Conservation (phyloP, 176 grass and related monocot species). For the Rhynchospora pubera region DNA sequence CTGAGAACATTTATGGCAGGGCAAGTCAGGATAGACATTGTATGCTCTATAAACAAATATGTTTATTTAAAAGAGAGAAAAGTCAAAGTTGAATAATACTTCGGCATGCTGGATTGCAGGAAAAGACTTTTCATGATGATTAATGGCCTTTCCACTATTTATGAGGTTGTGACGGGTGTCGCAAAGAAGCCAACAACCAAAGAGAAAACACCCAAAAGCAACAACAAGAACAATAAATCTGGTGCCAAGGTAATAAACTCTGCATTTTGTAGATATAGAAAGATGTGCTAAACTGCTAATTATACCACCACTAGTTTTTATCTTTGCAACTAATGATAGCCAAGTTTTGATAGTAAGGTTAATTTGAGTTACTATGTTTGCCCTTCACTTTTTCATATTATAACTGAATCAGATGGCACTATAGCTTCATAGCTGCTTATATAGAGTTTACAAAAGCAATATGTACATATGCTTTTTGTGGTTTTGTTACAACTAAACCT, state of each 20-base stretch:
- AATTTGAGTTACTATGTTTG: background rate
- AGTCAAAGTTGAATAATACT: background rate
- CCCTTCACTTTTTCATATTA: background rate
- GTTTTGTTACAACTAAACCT: background rate
- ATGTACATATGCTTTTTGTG: background rate
- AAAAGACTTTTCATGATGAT: constrained; percentile 90
- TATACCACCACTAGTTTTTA: background rate
- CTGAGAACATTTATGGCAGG: background rate
- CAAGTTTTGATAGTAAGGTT: background rate
- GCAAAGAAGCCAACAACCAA: constrained; percentile 68
- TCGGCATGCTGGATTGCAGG: constrained; percentile 41
- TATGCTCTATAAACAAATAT: background rate
- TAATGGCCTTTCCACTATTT: constrained; percentile 91
- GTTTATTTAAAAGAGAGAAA: background rate
- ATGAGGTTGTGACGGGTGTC: constrained; percentile 89
- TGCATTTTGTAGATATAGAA: background rate
- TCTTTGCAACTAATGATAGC: background rate
- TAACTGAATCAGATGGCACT: background rate
- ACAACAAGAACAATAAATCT: constrained; percentile 73
- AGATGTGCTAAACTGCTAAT: background rate
- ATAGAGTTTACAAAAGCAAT: background rate
- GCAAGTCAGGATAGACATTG: background rate
- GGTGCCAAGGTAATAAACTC: constrained; percentile 47
- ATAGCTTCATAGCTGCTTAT: background rate
- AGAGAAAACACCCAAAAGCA: constrained; percentile 67